Evolutionary conservation across 2,329 filamentous ascomycete species (phyloP).

Genomic region (Didymella pomorum): DNA sequence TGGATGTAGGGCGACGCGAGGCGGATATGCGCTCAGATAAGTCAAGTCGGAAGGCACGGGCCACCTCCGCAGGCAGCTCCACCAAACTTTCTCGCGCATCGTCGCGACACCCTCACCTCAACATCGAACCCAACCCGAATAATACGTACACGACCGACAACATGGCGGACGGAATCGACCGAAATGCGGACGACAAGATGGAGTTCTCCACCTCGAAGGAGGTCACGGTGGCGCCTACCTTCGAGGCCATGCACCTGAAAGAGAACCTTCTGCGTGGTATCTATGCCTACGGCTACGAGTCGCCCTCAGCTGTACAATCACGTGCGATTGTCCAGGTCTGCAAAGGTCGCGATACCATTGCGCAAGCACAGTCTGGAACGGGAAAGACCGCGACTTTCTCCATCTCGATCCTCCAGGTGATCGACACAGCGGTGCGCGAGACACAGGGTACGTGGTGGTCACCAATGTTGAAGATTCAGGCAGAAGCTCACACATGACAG

Average conservation of each 20-base stretch:
- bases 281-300: conserved; percentile 98
- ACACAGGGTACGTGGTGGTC: conserved; percentile 68
- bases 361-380: conserved; percentile 95
- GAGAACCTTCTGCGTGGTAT: conserved; percentile 96
- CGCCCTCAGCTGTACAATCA: conserved; percentile 95
- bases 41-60: conserved; percentile 30
- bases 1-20: conserved; percentile 22
- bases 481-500: conserved; percentile 52
- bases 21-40: conserved; percentile 28
- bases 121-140: conserved; percentile 1
- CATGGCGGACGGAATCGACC: conserved; percentile 94
- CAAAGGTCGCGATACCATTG: conserved; percentile 98
- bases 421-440: conserved; percentile 90
- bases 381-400: conserved; percentile 97
- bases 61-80: conserved; percentile 27
- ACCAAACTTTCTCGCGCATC: conserved; percentile 39
- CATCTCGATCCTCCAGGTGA: conserved; percentile 94
- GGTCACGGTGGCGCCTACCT: conserved; percentile 89
- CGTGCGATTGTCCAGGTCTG: conserved; percentile 98
- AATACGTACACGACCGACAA: conserved; percentile 45
- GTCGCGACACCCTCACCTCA: conserved; percentile 14
- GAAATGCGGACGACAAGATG: conserved; percentile 94
- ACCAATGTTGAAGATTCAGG: neutral
- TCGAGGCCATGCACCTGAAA: conserved; percentile 83
- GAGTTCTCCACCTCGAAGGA: conserved; percentile 99